phyloP scores from a whole-genome alignment of 2,329 filamentous ascomycete species.

The Phyllosticta citribraziliensis region DNA sequence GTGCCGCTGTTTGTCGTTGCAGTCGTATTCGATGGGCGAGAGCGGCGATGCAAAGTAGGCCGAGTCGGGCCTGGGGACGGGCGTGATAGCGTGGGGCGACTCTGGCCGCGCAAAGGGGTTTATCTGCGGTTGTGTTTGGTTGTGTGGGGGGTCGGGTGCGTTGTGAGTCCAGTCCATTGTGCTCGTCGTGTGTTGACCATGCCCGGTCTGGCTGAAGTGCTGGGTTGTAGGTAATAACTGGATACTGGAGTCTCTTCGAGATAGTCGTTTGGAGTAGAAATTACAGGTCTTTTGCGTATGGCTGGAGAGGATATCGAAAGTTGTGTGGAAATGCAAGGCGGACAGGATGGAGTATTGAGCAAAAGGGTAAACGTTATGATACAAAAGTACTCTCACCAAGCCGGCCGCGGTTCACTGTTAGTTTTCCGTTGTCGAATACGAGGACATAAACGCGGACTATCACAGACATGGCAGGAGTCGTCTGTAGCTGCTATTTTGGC shows the following conservation, averaged over 20 bases:
- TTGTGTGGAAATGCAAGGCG: too few relatives aligned
- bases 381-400: neutral
- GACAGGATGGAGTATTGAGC: neutral
- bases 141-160: neutral
- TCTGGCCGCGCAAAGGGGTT: neutral
- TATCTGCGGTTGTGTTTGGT: neutral
- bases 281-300: too few relatives aligned
- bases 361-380: neutral
- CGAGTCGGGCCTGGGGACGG: neutral
- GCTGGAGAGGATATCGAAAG: too few relatives aligned
- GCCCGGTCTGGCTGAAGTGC: neutral
- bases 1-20: neutral
- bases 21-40: neutral
- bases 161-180: too few relatives aligned
- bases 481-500: neutral
- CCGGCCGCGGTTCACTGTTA: neutral
- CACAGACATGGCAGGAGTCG: neutral
- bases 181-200: neutral
- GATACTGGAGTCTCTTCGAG: too few relatives aligned
- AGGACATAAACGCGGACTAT: neutral
- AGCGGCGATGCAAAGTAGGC: neutral
- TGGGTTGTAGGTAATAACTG: neutral
- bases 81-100: neutral
- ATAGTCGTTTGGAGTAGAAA: too few relatives aligned
- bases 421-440: neutral